Evolutionary conservation across 2,329 filamentous ascomycete genomes (phyloP).

Genomic region (Hymenoscyphus albidus): DNA sequence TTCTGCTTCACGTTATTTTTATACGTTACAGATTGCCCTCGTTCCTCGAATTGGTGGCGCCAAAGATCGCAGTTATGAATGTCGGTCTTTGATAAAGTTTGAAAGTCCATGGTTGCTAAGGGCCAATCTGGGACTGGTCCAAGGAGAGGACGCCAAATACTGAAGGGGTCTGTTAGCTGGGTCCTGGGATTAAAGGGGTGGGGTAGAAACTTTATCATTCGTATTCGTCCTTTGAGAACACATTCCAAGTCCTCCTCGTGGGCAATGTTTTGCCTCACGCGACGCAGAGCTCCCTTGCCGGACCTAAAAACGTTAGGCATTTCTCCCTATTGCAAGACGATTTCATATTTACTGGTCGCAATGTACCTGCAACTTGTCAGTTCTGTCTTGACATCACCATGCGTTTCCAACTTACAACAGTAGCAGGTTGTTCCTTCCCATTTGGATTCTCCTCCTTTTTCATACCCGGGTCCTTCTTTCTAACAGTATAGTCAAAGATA

Average conservation of each 20-base stretch:
- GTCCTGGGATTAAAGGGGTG: neutral
- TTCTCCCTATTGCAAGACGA: neutral
- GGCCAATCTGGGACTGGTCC: constrained; percentile 17
- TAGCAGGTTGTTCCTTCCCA: constrained; percentile 13
- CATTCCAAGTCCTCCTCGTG: constrained; percentile 1
- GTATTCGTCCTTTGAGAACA: constrained; percentile 7
- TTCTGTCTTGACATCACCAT: neutral
- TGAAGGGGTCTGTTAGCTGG: neutral
- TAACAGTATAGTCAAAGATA: constrained; percentile 12
- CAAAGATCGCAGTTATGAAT: constrained; percentile 9
- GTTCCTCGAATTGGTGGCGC: constrained; percentile 8
- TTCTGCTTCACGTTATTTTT: constrained; percentile 5
- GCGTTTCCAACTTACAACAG: constrained; percentile 9
- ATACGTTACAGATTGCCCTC: constrained; percentile 11
- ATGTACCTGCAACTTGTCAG: constrained; percentile 7
- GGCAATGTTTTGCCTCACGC: constrained; percentile 6
- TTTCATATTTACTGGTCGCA: constrained; percentile 11
- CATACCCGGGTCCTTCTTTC: constrained; percentile 3
- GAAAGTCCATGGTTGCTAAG: constrained; percentile 14
- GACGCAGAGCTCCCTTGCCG: constrained; percentile 1
- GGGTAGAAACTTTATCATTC: constrained; percentile 10
- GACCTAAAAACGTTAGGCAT: no score
- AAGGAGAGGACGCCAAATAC: constrained; percentile 16
- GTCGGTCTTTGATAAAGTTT: constrained; percentile 1
- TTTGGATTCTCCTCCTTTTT: constrained; percentile 8